Evolutionary conservation across 2,329 filamentous ascomycete species (phyloP).

Genomic region (Paramyrothecium sp.): DNA sequence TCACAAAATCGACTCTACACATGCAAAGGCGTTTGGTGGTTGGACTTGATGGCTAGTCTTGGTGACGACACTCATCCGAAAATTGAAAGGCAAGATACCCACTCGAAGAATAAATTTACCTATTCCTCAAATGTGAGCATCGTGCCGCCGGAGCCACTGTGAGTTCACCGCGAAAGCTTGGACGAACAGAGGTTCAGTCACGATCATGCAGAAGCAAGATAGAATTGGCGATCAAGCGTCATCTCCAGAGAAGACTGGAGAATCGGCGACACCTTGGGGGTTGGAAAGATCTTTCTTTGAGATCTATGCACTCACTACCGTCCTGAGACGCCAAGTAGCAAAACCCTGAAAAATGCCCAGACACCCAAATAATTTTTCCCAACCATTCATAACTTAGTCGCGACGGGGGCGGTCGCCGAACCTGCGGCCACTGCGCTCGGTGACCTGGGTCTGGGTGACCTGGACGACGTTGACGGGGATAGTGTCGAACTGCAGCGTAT

Average conservation of each 20-base stretch:
- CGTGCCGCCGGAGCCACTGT: neutral
- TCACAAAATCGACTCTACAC: neutral
- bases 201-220: conserved; percentile 9
- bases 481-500: conserved; percentile 74
- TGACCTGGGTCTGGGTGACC: conserved; percentile 83
- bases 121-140: neutral
- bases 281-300: conserved; percentile 57
- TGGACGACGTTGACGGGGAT: conserved; percentile 95
- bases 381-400: conserved; percentile 33
- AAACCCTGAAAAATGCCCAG: conserved; percentile 41
- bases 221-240: conserved; percentile 92
- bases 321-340: conserved; percentile 56
- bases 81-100: neutral
- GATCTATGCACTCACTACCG: conserved; percentile 59
- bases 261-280: conserved; percentile 89
- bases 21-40: too few species aligned
- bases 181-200: conserved; percentile 3
- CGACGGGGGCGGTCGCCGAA: conserved; percentile 63
- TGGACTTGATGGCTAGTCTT: too few species aligned
- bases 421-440: conserved; percentile 75
- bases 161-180: neutral
- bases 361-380: conserved; percentile 31
- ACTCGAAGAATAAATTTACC: neutral
- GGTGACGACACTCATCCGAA: neutral
- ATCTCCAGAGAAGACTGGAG: conserved; percentile 58